Evolutionary conservation across 2,329 filamentous ascomycete species (phyloP), one percentile per base, ranked within the genome.

Genomic region (Onygena corvina): DNA sequence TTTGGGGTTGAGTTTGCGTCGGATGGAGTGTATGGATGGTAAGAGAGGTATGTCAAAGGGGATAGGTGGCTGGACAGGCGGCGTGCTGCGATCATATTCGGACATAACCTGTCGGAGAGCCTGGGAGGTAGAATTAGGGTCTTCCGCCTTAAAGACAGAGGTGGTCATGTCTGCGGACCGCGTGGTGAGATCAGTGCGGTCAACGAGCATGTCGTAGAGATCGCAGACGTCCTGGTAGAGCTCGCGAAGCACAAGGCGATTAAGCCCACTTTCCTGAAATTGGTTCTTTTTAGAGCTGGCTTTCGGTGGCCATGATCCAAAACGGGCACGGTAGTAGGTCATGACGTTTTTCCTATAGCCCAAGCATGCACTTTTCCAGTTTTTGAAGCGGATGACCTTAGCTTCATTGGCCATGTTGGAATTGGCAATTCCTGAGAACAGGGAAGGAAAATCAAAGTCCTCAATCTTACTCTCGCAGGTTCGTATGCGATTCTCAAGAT

Each of bases 201-300:
- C 87, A 3, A 87, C 92, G 11, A 94, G 70, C 51, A 94, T 72
- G 60, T 96, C 89, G 66, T 96, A 96, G 12, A 96, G 71, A 33
- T 81, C 79, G 57, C 85, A 86, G 59, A 95, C 79, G 63, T 98
- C 90, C 21, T 80, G 76, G 67, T 95, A 96, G 6, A 96, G 69
- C 36, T 86, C 81, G 61, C 80, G 80, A 35, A 95, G 71, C 4
- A 94, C 86, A 38, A 87, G 68, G 20, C 92, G 77, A 64, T 95
- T 95, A 18, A 96, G 74, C 0, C 90, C 90, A 57, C 80, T 85
- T 57, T 89, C 87, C 23, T 84, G 82, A 55, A 94, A 86, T 0
- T 82, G 77, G 61, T 94, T 94, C 75, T 93, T 94, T 74, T 93
- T 94, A 58, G 81, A 90, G 59, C 77, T 84, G 1, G 88, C 87